Evolutionary conservation across 2,329 filamentous ascomycete species (phyloP), one percentile per base, ranked within the genome.

Genomic region (Dendrostoma leiphaemia): DNA sequence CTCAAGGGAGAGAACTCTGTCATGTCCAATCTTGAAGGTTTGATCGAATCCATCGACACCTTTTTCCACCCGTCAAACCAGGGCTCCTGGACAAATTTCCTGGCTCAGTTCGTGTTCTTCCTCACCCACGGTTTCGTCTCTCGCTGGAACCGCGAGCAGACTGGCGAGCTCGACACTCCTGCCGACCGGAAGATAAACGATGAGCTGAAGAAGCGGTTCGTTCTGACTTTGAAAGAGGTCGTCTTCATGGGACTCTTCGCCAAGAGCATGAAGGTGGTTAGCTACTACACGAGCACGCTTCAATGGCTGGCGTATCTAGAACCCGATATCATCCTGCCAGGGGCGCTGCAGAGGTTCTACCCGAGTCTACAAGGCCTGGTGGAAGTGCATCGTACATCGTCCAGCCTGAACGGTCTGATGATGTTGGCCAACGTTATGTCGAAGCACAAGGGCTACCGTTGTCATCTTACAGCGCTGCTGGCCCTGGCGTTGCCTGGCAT

Each of bases 61-160:
- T 99, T 99, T 71, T 99, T 97, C 77, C 94, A 99, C 65, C 94
- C 94, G 2, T 99, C 94, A 2, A 99, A 99, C 69, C 90, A 93
- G 49, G 94, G 94, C 13, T 77, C 77, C 13, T 99, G 94, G 94
- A 96, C 93, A 1, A 91, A 85, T 64, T 89, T 93, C 60, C 76
- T 99, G 40, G 88, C 91, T 3, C 93, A 97, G 70, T 79, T 99
- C 51, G 90, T 94, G 5, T 92, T 92, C 68, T 96, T 96, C 70
- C 78, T 99, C 6, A 88, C 92, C 2, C 94, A 99, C 68, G 92
- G 96, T 64, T 99, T 99, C 69, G 90, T 99, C 40, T 94, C 96
- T 74, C 86, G 94, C 49, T 99, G 92, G 92, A 97, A 99, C 67
- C 85, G 93, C 49, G 94, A 99, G 72, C 88, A 89, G 67, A 96